Percentiles rank a stretch among this genome's conserved stretches.
Evolutionary conservation across 192 early-diverging fungal genomes (phyloP).

Genomic region (Umbelopsis ramanniana): DNA sequence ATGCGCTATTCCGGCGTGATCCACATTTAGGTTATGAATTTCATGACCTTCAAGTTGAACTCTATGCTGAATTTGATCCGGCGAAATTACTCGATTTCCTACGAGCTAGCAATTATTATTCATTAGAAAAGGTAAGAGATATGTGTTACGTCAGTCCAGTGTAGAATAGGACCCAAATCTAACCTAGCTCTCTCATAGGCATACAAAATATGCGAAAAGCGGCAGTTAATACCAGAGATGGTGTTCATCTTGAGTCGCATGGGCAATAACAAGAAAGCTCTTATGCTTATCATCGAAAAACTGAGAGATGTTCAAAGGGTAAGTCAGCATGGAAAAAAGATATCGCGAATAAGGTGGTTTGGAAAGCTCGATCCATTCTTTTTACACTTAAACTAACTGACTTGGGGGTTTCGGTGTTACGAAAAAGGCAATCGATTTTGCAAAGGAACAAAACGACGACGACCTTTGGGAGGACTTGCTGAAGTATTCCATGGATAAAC

Average conservation of each 20-base stretch:
- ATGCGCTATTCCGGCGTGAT: constrained; percentile 82
- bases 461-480: constrained; percentile 96
- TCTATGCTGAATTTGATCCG: constrained; percentile 92
- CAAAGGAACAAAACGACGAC: constrained; percentile 95
- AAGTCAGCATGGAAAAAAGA: constrained; percentile 24
- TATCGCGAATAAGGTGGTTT: background rate
- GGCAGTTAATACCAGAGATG: constrained; percentile 95
- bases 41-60: constrained; percentile 78
- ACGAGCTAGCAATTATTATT: constrained; percentile 74
- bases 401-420: background rate
- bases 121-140: constrained; percentile 68
- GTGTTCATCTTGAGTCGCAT: constrained; percentile 95
- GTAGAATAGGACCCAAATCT: no score
- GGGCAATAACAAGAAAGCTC: constrained; percentile 93
- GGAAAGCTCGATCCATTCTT: background rate
- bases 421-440: constrained; percentile 92
- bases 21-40: constrained; percentile 72
- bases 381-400: background rate
- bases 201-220: constrained; percentile 80
- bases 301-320: constrained; percentile 87
- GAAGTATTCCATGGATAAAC: constrained; percentile 94
- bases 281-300: constrained; percentile 92
- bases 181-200: constrained; percentile 50
- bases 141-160: constrained; percentile 13
- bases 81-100: constrained; percentile 83